Percentiles rank a stretch among this genome's conserved stretches.
Evolutionary conservation across 2,329 filamentous ascomycete species (phyloP).

Genomic region (Huntiella abstrusa): DNA sequence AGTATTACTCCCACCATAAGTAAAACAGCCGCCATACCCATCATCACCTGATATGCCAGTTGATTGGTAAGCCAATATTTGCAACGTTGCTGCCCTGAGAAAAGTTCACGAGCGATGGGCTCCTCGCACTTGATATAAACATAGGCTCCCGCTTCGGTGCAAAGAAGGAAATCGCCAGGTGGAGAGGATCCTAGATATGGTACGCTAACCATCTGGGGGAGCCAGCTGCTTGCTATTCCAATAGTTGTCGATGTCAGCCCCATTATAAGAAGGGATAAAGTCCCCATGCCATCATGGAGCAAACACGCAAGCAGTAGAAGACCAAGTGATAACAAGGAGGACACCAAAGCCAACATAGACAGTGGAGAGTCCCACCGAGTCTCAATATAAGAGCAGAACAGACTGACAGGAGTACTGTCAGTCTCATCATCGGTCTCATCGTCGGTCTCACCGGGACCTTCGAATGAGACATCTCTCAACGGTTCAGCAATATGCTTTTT

Average conservation of each 20-base stretch:
- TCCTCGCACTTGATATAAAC: constrained; percentile 37
- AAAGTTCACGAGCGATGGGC: constrained; percentile 42
- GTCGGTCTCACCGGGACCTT: too few species aligned
- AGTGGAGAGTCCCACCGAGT: too few species aligned
- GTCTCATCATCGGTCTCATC: too few species aligned
- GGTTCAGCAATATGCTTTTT: too few species aligned
- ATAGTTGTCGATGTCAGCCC: constrained; percentile 34
- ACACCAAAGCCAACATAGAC: too few species aligned
- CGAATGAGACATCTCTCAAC: too few species aligned
- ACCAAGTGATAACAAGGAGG: too few species aligned
- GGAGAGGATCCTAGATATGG: constrained; percentile 27
- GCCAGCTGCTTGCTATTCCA: constrained; percentile 39
- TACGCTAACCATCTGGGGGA: constrained; percentile 30
- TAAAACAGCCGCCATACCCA: constrained; percentile 37
- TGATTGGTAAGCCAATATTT: constrained; percentile 29
- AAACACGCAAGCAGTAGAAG: too few species aligned
- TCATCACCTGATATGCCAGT: constrained; percentile 30
- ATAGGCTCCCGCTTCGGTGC: constrained; percentile 40
- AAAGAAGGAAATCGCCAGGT: constrained; percentile 41
- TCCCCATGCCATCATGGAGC: constrained; percentile 18
- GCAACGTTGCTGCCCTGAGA: constrained; percentile 41
- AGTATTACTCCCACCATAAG: constrained; percentile 43
- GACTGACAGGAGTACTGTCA: too few species aligned
- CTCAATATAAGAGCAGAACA: too few species aligned
- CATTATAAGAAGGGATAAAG: constrained; percentile 29